A percentile compares a stretch with the other conserved stretches of the same genome.
These are phyloP conservation scores for Fusarium acutatum DNA, from an alignment of 2,329 filamentous ascomycete species.

Conservation along the genomic window DNA sequence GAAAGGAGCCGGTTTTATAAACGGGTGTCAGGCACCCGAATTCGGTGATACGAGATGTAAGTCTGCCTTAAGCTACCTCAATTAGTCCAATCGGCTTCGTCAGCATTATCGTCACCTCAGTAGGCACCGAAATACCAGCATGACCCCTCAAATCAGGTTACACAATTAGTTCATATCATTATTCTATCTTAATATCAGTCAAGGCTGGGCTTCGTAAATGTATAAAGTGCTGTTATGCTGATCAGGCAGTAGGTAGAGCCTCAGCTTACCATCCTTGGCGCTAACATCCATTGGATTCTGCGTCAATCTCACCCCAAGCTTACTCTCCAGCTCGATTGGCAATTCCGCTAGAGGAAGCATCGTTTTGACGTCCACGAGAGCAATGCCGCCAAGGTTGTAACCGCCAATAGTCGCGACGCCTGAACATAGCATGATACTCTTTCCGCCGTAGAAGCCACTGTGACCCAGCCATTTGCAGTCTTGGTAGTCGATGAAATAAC, in stretches of 20 bases:
- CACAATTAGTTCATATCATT: neutral
- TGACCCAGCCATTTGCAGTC: slow-evolving; percentile 61
- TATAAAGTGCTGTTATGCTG: slow-evolving; percentile 57
- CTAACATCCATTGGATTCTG: slow-evolving; percentile 59
- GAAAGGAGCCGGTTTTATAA: neutral
- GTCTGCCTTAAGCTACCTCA: slow-evolving; percentile 17
- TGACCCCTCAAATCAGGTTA: neutral
- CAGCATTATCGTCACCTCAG: slow-evolving; percentile 1
- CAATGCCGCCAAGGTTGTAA: slow-evolving; percentile 54
- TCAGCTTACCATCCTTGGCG: slow-evolving; percentile 53
- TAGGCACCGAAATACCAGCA: slow-evolving; percentile 20
- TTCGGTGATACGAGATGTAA: slow-evolving; percentile 2
- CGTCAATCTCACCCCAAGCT: slow-evolving; percentile 51
- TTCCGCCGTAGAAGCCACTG: slow-evolving; percentile 46
- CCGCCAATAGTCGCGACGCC: slow-evolving; percentile 52
- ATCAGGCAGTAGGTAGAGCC: slow-evolving; percentile 58
- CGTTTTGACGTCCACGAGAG: slow-evolving; percentile 55
- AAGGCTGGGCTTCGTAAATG: slow-evolving; percentile 53
- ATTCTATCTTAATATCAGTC: neutral
- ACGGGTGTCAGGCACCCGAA: slow-evolving; percentile 23
- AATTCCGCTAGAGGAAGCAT: slow-evolving; percentile 57
- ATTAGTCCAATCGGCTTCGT: slow-evolving; percentile 11
- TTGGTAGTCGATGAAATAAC: slow-evolving; percentile 59
- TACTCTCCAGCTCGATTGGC: slow-evolving; percentile 53
- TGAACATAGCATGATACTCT: slow-evolving; percentile 57